Evolutionary conservation across 1,284 basidiomycete species (phyloP).

Genomic region (Papiliotrema terrestris): DNA sequence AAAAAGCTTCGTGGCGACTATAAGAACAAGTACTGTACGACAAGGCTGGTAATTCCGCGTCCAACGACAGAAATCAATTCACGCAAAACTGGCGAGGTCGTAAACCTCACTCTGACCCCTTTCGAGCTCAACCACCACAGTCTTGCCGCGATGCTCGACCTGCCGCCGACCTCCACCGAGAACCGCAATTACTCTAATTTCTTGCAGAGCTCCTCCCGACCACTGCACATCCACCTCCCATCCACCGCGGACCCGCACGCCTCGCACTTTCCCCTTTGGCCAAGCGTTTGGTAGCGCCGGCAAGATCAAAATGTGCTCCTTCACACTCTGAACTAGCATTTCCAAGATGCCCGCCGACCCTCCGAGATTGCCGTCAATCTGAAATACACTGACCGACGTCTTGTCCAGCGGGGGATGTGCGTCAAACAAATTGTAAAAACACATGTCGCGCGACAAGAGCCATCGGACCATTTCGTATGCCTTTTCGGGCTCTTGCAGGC

Average conservation of each 20-base stretch:
- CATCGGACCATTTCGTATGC: neutral
- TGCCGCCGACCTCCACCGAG: too few species aligned
- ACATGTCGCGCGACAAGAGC: neutral
- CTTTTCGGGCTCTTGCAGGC: constrained; percentile 1
- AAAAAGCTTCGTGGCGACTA: too few species aligned
- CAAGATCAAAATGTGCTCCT: constrained; percentile 2
- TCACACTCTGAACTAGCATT: constrained; percentile 6
- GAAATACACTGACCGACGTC: constrained; percentile 1
- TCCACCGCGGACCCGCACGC: neutral
- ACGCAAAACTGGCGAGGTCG: too few species aligned
- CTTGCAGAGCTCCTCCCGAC: neutral
- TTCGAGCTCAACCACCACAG: too few species aligned
- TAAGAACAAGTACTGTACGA: too few species aligned
- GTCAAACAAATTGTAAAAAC: constrained; percentile 9
- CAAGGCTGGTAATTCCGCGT: too few species aligned
- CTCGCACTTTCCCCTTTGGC: neutral
- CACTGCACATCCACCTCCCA: constrained; percentile 1
- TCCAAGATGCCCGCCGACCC: constrained; percentile 6
- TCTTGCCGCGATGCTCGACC: too few species aligned
- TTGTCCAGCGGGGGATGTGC: constrained; percentile 6
- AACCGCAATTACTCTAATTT: neutral
- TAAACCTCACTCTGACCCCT: too few species aligned
- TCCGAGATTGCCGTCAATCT: constrained; percentile 14
- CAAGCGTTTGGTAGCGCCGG: constrained; percentile 9
- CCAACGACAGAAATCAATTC: too few species aligned